Conservation (phyloP, 202 grass and related monocot genomes). For the Saccharum hybrid region DNA sequence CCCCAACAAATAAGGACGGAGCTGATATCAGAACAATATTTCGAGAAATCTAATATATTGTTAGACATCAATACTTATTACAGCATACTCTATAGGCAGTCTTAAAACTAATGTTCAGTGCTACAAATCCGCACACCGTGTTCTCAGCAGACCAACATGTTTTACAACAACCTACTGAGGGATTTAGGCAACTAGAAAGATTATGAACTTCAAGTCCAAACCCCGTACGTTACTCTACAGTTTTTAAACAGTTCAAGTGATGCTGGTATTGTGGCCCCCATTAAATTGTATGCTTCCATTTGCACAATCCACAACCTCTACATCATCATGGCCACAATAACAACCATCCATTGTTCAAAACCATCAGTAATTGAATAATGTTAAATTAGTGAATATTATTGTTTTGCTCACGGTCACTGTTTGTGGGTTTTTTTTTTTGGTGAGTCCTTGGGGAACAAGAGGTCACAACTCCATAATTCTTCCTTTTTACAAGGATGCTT, state of each 20-base stretch:
- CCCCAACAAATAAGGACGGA: constrained; percentile 2
- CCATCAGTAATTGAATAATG: neutral
- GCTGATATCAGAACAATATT: neutral
- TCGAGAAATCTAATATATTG: neutral
- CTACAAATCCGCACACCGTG: too few relatives aligned
- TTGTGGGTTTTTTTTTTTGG: too few relatives aligned
- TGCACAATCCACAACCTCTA: neutral
- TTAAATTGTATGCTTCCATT: neutral
- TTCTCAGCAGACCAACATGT: neutral
- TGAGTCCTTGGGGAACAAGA: too few relatives aligned
- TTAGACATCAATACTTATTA: neutral
- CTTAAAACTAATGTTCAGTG: neutral
- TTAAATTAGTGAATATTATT: neutral
- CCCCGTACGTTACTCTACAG: neutral
- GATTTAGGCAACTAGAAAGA: too few relatives aligned
- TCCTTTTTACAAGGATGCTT: neutral
- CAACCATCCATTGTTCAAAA: neutral
- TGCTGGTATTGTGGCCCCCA: neutral
- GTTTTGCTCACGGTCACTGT: too few relatives aligned
- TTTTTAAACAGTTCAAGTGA: constrained; percentile 28
- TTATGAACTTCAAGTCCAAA: constrained; percentile 10
- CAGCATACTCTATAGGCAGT: constrained; percentile 10
- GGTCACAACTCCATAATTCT: too few relatives aligned
- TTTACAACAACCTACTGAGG: neutral
- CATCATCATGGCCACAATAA: neutral